Evolutionary conservation across 2,329 filamentous ascomycete species (phyloP).

Genomic region (Scolecobasidium constrictum): DNA sequence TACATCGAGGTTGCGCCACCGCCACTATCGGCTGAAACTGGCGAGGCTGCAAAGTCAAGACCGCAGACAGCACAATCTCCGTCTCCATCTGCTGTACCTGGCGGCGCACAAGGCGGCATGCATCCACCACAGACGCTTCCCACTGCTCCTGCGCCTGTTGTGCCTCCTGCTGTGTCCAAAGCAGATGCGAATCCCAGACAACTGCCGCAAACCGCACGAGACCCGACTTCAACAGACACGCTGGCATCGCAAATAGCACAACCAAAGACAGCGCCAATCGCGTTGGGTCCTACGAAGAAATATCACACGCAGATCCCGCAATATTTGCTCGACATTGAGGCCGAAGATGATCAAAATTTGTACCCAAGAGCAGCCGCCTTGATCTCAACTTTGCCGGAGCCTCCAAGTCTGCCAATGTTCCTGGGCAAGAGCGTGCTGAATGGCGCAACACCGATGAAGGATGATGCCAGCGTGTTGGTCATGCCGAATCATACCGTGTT

Average conservation of each 20-base stretch:
- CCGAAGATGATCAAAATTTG: constrained; percentile 62
- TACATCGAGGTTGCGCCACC: constrained; percentile 81
- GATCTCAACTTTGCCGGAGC: constrained; percentile 68
- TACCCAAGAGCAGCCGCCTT: constrained; percentile 67
- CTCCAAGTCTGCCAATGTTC: constrained; percentile 80
- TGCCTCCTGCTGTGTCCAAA: constrained; percentile 14
- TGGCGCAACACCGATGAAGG: constrained; percentile 82
- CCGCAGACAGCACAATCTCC: constrained; percentile 12
- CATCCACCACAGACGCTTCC: constrained; percentile 34
- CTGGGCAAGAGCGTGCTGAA: constrained; percentile 92
- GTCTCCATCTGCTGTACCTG: constrained; percentile 17
- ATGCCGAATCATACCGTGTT: constrained; percentile 96
- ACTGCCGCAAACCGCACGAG: background rate
- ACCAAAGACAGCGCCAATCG: constrained; percentile 16
- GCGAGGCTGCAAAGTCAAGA: background rate
- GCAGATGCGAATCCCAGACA: constrained; percentile 18
- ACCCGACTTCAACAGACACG: background rate
- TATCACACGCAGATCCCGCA: constrained; percentile 70
- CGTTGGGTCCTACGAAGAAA: constrained; percentile 35
- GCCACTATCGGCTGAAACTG: background rate
- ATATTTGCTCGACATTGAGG: constrained; percentile 79
- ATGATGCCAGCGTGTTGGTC: constrained; percentile 92
- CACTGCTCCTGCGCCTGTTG: constrained; percentile 16
- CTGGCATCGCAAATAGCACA: constrained; percentile 13
- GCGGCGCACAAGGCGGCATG: constrained; percentile 17